Percentiles rank a stretch among this genome's conserved stretches.
These are phyloP conservation scores for Mortierella sp. DNA, from an alignment of 371 early-diverging fungal genomes.

Conservation along the genomic window DNA sequence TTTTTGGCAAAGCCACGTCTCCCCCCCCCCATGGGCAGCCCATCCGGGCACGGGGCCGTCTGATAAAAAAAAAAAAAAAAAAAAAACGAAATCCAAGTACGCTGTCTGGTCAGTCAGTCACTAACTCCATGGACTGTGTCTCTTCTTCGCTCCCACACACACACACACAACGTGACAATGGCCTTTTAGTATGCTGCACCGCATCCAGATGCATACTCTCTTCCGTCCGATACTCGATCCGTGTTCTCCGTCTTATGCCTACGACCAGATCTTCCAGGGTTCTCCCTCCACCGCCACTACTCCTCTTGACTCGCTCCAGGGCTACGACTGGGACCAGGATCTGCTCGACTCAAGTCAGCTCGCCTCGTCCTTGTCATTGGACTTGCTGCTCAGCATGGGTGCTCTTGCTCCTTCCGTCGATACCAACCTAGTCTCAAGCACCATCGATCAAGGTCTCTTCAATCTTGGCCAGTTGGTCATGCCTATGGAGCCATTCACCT, in stretches of 20 bases:
- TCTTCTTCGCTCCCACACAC: background rate
- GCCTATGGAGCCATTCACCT: too few species aligned
- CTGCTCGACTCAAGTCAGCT: constrained; percentile 14
- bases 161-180: background rate
- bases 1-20: background rate
- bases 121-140: too few species aligned
- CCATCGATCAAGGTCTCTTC: constrained; percentile 10
- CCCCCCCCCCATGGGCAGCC: background rate
- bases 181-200: constrained; percentile 31
- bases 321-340: constrained; percentile 39
- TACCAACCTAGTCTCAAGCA: background rate
- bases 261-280: constrained; percentile 14
- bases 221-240: constrained; percentile 23
- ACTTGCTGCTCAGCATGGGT: constrained; percentile 38
- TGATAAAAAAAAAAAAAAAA: too few species aligned
- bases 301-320: background rate
- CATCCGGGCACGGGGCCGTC: background rate
- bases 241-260: constrained; percentile 2
- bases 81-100: too few species aligned
- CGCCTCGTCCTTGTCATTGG: constrained; percentile 25
- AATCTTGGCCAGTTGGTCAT: constrained; percentile 4
- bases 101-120: too few species aligned
- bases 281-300: constrained; percentile 7
- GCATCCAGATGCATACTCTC: constrained; percentile 38
- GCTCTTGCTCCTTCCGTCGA: background rate